Conservation (phyloP, 306 rosid genomes). For the Glycine latifolia region DNA sequence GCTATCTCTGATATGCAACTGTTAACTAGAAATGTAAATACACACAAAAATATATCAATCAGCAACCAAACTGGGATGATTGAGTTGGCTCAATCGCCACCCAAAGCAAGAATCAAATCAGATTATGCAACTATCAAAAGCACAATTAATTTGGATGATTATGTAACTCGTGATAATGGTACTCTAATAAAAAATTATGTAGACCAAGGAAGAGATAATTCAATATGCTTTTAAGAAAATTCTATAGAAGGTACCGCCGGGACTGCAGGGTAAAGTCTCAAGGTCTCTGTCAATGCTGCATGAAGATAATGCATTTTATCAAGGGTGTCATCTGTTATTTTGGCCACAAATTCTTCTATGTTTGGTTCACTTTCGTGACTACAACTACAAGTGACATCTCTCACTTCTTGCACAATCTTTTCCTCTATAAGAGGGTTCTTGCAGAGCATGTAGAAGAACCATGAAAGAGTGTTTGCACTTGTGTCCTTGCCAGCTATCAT, state of each 20-base stretch:
- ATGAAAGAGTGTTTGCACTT: conserved; percentile 73
- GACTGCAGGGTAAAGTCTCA: conserved; percentile 81
- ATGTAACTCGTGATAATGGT: not conserved
- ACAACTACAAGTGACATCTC: conserved; percentile 49
- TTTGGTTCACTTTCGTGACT: conserved; percentile 44
- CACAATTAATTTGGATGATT: not conserved
- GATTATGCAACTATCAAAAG: conserved; percentile 6
- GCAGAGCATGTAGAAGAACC: conserved; percentile 86
- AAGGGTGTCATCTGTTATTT: conserved; percentile 61
- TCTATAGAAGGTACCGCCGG: conserved; percentile 54
- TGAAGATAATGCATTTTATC: conserved; percentile 88
- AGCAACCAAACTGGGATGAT: too few relatives aligned
- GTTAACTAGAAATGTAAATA: not conserved
- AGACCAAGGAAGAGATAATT: not conserved
- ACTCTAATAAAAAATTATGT: not conserved
- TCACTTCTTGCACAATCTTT: conserved; percentile 74
- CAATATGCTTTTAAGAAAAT: not conserved
- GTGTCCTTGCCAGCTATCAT: conserved; percentile 84
- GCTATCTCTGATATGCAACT: too few relatives aligned
- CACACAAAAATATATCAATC: not conserved
- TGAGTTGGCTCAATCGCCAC: too few relatives aligned
- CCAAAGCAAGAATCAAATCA: not conserved
- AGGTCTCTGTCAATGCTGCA: conserved; percentile 79
- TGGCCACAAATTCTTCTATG: conserved; percentile 55
- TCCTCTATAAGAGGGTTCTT: conserved; percentile 78